Base-by-base conservation (phyloP, 306 rosid genomes). In the Ceratonia siliqua region DNA sequence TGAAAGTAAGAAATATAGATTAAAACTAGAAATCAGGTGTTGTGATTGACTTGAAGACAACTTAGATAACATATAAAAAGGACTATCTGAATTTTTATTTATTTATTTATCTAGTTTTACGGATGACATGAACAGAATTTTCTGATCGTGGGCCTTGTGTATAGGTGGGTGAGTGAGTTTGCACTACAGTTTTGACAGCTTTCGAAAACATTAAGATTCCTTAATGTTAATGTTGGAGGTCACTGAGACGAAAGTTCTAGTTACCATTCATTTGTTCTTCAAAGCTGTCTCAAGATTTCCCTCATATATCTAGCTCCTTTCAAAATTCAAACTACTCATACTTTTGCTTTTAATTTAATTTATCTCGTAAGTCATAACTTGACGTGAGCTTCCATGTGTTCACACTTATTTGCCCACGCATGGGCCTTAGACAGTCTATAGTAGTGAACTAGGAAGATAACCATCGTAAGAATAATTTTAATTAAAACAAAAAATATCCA, bases 21-120 rank as follows among this genome's bases (percentile, higher is more conserved):
- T 27, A 24, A 24, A 66, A 22, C 35, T 42, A 61, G 1, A 41
- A 24, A 62, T 11, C 46, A 24, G 22, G 68, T 18, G 17, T 17
- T 68, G n/a, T 6, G 56, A 28, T 52, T 50, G 76, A 38, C 66
- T 68, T 43, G 6, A 48, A 27, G 14, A 45, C 58, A 57, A 13
- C 27, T 15, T 69, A 14, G 1, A 3, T 59, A 6, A n/a, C 30
- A 13, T 5, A 41, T 42, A 2, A 27, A 42, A 5, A 8, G 8
- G 28, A 3, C 49, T n/a, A n/a, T n/a, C n/a, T n/a, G n/a, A n/a
- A n/a, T 11, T 68, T 32, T n/a, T 7, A 38, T 38, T 1, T 6
- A 10, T 5, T 8, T 33, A 10, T n/a, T 28, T 5, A 43, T 59
- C 36, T 12, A 49, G n/a, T 35, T 67, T 30, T 43, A 15, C 20